Conservation (phyloP, 345 rosid genomes). For the Ceriops zippeliana region DNA sequence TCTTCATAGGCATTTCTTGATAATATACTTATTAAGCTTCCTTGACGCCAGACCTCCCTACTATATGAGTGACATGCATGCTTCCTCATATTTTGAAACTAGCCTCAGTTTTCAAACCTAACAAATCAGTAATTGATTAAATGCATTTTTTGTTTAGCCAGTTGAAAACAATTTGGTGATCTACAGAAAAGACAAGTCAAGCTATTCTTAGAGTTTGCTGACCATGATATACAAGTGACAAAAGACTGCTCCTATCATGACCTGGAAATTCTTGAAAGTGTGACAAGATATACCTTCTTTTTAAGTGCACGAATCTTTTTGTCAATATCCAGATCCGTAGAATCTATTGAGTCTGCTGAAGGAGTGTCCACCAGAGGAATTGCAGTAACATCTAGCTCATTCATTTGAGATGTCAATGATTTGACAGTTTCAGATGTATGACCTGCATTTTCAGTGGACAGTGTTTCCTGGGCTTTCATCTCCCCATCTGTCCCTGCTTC, state of each 20-base stretch:
- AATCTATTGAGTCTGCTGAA: conserved; percentile 38
- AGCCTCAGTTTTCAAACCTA: too few relatives aligned
- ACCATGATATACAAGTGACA: neutral
- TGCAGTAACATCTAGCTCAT: conserved; percentile 56
- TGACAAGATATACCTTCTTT: conserved; percentile 64
- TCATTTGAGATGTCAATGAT: conserved; percentile 61
- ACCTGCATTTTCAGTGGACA: conserved; percentile 24
- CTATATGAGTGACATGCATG: too few relatives aligned
- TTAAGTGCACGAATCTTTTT: conserved; percentile 81
- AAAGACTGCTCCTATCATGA: neutral
- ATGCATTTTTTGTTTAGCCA: too few relatives aligned
- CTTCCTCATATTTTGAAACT: too few relatives aligned
- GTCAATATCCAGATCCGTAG: conserved; percentile 46
- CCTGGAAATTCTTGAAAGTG: conserved; percentile 8
- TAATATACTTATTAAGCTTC: too few relatives aligned
- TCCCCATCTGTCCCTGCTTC: conserved; percentile 44
- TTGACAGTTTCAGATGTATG: conserved; percentile 42
- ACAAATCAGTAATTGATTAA: too few relatives aligned
- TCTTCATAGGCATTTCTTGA: too few relatives aligned
- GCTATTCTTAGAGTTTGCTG: neutral
- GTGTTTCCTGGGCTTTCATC: conserved; percentile 31
- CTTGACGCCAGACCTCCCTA: too few relatives aligned
- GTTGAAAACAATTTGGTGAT: too few relatives aligned
- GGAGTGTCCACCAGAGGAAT: conserved; percentile 29
- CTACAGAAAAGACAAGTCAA: too few relatives aligned